A percentile compares a stretch with the other conserved stretches of the same genome.
phyloP scores from a whole-genome alignment of 2,329 filamentous ascomycete genomes.

The Cercospora nicotianae region DNA sequence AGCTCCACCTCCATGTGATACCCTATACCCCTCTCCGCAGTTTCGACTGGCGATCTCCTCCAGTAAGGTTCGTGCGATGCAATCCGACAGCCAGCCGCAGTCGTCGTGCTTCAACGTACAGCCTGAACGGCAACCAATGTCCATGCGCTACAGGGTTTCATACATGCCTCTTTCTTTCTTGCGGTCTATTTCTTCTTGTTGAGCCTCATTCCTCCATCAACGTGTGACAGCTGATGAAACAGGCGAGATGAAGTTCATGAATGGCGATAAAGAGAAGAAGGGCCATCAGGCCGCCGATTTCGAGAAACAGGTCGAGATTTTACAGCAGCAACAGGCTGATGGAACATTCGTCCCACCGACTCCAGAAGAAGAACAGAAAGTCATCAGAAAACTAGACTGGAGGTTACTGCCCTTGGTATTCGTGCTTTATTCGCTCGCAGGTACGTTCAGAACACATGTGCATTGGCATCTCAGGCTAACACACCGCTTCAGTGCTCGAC shows the following conservation, averaged over 20 bases:
- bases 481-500: constrained; percentile 29
- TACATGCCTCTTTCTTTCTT: background rate
- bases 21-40: background rate
- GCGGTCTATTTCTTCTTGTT: background rate
- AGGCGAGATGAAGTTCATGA: constrained; percentile 5
- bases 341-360: constrained; percentile 28
- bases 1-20: constrained; percentile 1
- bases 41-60: background rate
- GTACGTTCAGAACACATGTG: background rate
- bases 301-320: constrained; percentile 16
- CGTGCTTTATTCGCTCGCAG: constrained; percentile 35
- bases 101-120: background rate
- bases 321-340: constrained; percentile 19
- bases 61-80: background rate
- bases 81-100: background rate
- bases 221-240: background rate
- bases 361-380: constrained; percentile 30
- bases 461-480: background rate
- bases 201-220: background rate
- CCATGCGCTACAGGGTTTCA: background rate
- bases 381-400: constrained; percentile 39
- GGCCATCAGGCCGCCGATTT: constrained; percentile 21
- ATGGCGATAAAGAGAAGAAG: constrained; percentile 16
- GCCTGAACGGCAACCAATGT: background rate
- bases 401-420: constrained; percentile 37